Evolutionary conservation across 441 rosid species (phyloP), one percentile per base, ranked within the genome.

Genomic region (Macaranga tanarius): DNA sequence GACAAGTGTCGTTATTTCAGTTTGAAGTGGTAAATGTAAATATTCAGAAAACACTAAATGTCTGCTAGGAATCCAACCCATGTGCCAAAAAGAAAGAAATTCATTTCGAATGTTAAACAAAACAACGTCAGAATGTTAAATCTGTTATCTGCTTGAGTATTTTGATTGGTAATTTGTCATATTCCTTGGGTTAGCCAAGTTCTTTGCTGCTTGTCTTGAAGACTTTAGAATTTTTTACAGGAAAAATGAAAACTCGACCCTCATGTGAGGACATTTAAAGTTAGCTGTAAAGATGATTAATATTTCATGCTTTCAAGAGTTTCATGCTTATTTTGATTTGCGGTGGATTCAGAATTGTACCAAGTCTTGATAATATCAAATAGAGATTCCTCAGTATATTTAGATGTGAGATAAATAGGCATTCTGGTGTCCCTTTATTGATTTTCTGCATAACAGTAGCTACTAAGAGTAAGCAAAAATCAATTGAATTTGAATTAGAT

Each of bases 401-500:
- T 48, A 38, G 26, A 28, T 48, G 38, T 25, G 7, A 52, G 62
- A 40, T 52, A 55, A 68, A 23, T 50, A 20, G 40, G 38, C 26
- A 22, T 51, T 66, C 47, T 69, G 9, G 20, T 57, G 42, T 42
- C 16, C 50, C 67, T 47, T n/a, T 38, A 56, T 20, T 68, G 31
- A 23, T 67, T 47, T 64, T 57, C 25, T 57, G 4, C 11, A 10
- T 26, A 26, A 42, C 44, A 45, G 73, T 59, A 54, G 52, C 63
- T 60, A 1, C 3, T 48, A 50, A 57, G 61, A 12, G 31, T 22
- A 44, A 60, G 20, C 55, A 47, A 57, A 42, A 12, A n/a, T 23
- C 19, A 13, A 25, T 70, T 2, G 17, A 26, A 22, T 28, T 69
- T 81, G 48, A 45, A 38, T 40, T 65, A 65, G 34, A 44, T 63